Base-by-base conservation (phyloP, 129 eudicot genomes). In the Cynara cardunculus region DNA sequence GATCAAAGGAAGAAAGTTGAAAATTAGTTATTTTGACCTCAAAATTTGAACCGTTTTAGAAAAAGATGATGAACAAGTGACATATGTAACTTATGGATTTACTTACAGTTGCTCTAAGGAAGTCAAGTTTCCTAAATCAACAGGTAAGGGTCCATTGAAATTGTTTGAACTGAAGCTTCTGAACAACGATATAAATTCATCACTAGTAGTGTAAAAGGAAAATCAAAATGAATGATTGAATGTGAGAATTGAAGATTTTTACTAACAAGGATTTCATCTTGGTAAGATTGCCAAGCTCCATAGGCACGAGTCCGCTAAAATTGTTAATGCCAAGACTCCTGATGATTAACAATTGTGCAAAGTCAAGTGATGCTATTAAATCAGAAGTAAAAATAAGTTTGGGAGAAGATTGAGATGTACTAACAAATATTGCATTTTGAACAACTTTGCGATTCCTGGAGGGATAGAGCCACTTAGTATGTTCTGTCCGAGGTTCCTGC, bases 241-340 rank as follows among this genome's bases (percentile, higher is more conserved):
- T 39, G 12, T 28, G 7, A 56, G 39, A 12, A 70, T 73, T 9
- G n/a, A 22, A 77, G 26, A 72, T 22, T 25, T 77, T 46, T 68
- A 77, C 96, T 91, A 65, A 91, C 96, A 91, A 74, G 61, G 92
- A 88, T 79, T 80, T 75, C 86, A 91, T 69, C 66, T 76, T 83
- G 73, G 91, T 88, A 56, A 91, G 87, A 69, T 81, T 88, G 71
- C 96, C 96, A 64, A 91, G 88, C 85, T 87, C 88, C 66, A 66
- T 53, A 26, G 96, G 96, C 86, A 91, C 88, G 9, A 76, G 71
- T 11, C 96, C 92, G 37, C 81, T 91, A 75, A 91, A 73, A 76
- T 91, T 91, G 80, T 91, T 91, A 53, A 88, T 91, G 71, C 96
- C 96, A 80, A 91, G 77, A 76, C 92, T 85, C 92, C 96, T 91